Evolutionary conservation across 306 rosid genomes (phyloP).

Genomic region (Dryas octopetala): DNA sequence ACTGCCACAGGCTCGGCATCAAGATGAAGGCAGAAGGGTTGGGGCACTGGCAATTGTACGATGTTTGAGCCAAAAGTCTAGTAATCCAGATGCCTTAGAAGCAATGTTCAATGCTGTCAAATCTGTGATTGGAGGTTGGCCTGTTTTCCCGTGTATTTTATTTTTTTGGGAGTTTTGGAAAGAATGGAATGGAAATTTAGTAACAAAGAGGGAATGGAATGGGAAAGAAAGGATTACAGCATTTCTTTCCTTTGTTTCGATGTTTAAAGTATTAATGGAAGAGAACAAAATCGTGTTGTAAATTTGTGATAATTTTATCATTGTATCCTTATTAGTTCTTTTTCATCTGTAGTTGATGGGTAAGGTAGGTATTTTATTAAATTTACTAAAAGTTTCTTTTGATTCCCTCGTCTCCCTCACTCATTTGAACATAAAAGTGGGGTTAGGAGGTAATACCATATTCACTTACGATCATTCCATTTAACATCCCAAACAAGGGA

Average conservation of each 20-base stretch:
- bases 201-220: neutral
- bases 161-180: conserved; percentile 14
- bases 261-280: neutral
- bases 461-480: neutral
- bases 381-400: neutral
- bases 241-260: neutral
- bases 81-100: conserved; percentile 82
- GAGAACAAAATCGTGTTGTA: neutral
- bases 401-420: neutral
- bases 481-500: conserved; percentile 2
- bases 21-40: conserved; percentile 77
- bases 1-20: conserved; percentile 81
- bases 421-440: neutral
- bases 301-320: neutral
- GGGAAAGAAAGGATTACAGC: conserved; percentile 4
- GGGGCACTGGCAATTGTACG: conserved; percentile 68
- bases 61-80: conserved; percentile 77
- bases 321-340: conserved; percentile 7
- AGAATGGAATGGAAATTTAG: neutral
- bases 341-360: neutral
- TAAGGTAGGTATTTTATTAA: neutral
- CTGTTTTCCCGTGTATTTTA: neutral
- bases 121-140: conserved; percentile 78
- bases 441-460: neutral
- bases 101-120: conserved; percentile 76